Conservation (phyloP, 768 basidiomycete genomes). For the Xerocomus potaroensis region DNA sequence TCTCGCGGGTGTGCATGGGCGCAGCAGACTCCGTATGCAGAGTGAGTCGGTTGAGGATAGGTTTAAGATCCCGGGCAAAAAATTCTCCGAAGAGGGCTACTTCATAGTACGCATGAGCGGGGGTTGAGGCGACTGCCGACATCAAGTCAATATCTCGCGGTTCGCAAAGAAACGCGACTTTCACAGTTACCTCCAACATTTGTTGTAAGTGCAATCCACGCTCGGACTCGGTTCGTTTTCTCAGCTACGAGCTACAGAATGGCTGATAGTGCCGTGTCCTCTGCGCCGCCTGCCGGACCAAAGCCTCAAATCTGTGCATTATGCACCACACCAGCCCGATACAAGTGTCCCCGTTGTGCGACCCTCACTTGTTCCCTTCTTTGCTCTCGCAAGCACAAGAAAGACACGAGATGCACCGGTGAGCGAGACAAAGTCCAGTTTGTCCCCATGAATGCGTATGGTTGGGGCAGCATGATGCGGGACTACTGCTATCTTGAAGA, state of each 20-base stretch:
- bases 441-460: constrained; percentile 79
- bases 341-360: constrained; percentile 77
- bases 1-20: constrained; percentile 68
- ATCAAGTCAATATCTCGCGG: constrained; percentile 11
- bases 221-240: too few species aligned
- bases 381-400: constrained; percentile 71
- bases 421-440: constrained; percentile 68
- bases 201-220: too few species aligned
- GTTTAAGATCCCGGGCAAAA: constrained; percentile 68
- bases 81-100: constrained; percentile 82
- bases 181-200: too few species aligned
- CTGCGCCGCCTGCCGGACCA: constrained; percentile 14
- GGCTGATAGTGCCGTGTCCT: constrained; percentile 2
- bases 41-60: constrained; percentile 77
- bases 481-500: constrained; percentile 89
- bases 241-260: constrained; percentile 3
- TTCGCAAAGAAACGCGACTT: too few species aligned
- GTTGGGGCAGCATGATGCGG: constrained; percentile 83
- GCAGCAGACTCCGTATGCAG: constrained; percentile 75
- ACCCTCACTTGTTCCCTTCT: constrained; percentile 67
- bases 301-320: constrained; percentile 40
- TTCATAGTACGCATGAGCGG: constrained; percentile 69
- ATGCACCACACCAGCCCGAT: constrained; percentile 53
- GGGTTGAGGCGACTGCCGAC: constrained; percentile 23
- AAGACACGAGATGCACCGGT: constrained; percentile 57